These are phyloP conservation scores for Wickerhamomyces sydowiorum DNA, from an alignment of 805 yeast genomes.

Conservation along the genomic window DNA sequence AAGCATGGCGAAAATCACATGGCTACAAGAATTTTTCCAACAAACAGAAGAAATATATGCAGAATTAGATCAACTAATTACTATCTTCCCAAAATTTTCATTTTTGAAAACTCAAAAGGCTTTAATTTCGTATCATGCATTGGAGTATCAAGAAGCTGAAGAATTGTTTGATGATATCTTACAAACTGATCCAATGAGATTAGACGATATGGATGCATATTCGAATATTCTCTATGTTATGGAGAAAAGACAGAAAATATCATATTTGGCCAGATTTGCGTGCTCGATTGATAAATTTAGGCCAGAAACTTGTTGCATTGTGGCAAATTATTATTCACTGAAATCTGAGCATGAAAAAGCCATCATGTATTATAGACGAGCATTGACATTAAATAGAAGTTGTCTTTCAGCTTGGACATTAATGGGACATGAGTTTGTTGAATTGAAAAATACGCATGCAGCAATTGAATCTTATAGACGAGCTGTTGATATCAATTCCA, in stretches of 20 bases:
- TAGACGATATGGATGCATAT: slow-evolving; percentile 88
- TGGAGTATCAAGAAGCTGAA: slow-evolving; percentile 82
- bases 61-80: slow-evolving; percentile 42
- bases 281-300: slow-evolving; percentile 78
- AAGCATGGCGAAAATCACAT: background rate
- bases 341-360: slow-evolving; percentile 94
- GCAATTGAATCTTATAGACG: slow-evolving; percentile 93
- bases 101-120: slow-evolving; percentile 81
- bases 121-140: slow-evolving; percentile 71
- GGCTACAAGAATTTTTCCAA: slow-evolving; percentile 69
- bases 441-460: slow-evolving; percentile 91
- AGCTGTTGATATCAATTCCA: slow-evolving; percentile 84
- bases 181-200: slow-evolving; percentile 69
- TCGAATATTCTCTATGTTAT: slow-evolving; percentile 94
- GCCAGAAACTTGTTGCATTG: slow-evolving; percentile 91
- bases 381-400: slow-evolving; percentile 70
- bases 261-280: slow-evolving; percentile 83
- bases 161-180: slow-evolving; percentile 70
- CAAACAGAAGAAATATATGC: slow-evolving; percentile 47
- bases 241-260: slow-evolving; percentile 80
- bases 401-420: slow-evolving; percentile 94
- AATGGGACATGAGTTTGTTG: slow-evolving; percentile 99
- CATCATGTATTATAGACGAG: slow-evolving; percentile 86
- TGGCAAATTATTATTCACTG: slow-evolving; percentile 90
- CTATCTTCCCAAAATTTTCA: slow-evolving; percentile 64